Percentiles rank a stretch among this genome's conserved stretches.
phyloP scores from a whole-genome alignment of 1,284 basidiomycete species.

The Cutaneotrichosporon mucoides region DNA sequence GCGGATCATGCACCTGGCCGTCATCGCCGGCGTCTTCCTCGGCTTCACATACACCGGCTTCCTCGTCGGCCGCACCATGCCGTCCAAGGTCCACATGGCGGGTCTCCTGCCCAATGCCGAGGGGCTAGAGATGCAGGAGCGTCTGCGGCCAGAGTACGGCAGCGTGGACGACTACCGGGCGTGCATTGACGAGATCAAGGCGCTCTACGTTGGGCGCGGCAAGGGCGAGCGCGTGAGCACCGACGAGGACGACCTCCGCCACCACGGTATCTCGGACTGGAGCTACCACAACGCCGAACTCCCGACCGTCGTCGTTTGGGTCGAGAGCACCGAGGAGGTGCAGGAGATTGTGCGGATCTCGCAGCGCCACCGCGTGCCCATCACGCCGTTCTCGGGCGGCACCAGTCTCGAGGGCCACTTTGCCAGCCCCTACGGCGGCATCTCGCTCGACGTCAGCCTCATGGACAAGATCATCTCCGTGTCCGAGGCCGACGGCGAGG shows the following conservation, averaged over 20 bases:
- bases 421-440: conserved; percentile 58
- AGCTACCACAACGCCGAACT: conserved; percentile 45
- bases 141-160: conserved; percentile 39
- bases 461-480: conserved; percentile 76
- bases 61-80: conserved; percentile 4
- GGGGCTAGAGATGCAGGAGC: conserved; percentile 30
- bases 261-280: conserved; percentile 48
- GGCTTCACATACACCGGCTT: conserved; percentile 4
- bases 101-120: conserved; percentile 23
- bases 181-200: conserved; percentile 37
- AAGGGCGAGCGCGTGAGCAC: conserved; percentile 39
- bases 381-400: conserved; percentile 48
- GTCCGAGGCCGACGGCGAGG: conserved; percentile 67
- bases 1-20: background rate
- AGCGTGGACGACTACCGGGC: conserved; percentile 29
- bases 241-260: conserved; percentile 43
- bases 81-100: background rate
- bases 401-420: conserved; percentile 49
- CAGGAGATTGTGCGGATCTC: conserved; percentile 42
- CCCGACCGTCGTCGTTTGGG: conserved; percentile 50
- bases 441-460: conserved; percentile 74
- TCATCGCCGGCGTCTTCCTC: conserved; percentile 1
- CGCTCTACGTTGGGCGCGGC: conserved; percentile 24
- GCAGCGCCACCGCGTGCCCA: conserved; percentile 41
- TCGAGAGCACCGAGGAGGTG: conserved; percentile 44